Evolutionary conservation across 768 basidiomycete genomes (phyloP).

Genomic region (Lactifluus subvellereus): DNA sequence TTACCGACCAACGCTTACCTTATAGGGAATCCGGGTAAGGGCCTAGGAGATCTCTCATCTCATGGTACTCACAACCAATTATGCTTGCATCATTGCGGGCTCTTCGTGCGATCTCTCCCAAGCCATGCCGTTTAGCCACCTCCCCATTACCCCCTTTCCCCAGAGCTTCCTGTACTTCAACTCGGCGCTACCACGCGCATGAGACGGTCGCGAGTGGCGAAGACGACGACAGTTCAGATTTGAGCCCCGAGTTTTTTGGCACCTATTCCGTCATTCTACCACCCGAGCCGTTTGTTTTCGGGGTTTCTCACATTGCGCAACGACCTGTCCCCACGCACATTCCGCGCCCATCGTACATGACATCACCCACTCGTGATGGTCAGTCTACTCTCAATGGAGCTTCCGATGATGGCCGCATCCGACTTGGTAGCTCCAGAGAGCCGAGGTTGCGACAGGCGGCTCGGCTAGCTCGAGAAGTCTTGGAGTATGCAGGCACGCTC

Average conservation of each 20-base stretch:
- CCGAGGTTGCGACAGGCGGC: constrained; percentile 18
- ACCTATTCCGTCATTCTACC: constrained; percentile 58
- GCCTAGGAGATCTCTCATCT: too few species aligned
- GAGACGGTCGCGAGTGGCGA: not conserved
- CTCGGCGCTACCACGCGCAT: not conserved
- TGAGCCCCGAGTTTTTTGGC: constrained; percentile 35
- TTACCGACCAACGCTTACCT: too few species aligned
- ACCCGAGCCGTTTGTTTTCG: constrained; percentile 58
- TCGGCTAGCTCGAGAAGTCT: constrained; percentile 15
- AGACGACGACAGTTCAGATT: not conserved
- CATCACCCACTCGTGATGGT: not conserved
- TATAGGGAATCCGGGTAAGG: too few species aligned
- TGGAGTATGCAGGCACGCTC: constrained; percentile 21
- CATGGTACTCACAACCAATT: not conserved
- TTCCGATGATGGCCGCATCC: constrained; percentile 13
- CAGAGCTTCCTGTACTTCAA: not conserved
- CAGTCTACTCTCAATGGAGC: not conserved
- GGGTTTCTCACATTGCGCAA: constrained; percentile 54
- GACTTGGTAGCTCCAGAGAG: constrained; percentile 15
- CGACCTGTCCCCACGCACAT: constrained; percentile 54
- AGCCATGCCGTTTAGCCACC: not conserved
- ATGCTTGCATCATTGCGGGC: constrained; percentile 4
- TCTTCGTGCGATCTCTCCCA: constrained; percentile 3
- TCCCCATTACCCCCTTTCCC: not conserved
- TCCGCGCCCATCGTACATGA: constrained; percentile 47